A percentile compares a stretch with the other conserved stretches of the same genome.
phyloP scores from a whole-genome alignment of 345 rosid genomes.

The Rhizophora apiculata region DNA sequence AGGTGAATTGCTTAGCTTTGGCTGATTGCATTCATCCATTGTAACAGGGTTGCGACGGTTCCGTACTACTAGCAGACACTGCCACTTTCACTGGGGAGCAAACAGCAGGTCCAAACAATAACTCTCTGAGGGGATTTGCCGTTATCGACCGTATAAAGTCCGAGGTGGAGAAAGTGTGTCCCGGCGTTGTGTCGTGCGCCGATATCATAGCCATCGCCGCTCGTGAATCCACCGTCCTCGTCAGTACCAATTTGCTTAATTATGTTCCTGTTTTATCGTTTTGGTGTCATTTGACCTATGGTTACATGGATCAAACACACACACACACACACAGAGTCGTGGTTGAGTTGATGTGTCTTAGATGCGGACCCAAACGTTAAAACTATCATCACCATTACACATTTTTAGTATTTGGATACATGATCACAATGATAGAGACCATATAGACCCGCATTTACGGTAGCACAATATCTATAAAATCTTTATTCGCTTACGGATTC shows the following conservation, averaged over 20 bases:
- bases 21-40: background rate
- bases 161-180: conserved; percentile 46
- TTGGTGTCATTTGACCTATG: no score
- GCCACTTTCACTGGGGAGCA: conserved; percentile 50
- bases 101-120: conserved; percentile 50
- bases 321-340: no score
- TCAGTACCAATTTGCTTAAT: conserved; percentile 24
- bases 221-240: conserved; percentile 52
- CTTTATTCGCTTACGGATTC: no score
- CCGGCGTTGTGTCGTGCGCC: conserved; percentile 61
- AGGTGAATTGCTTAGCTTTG: background rate
- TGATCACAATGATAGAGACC: no score
- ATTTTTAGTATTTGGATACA: no score
- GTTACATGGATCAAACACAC: no score
- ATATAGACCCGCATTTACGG: no score
- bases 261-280: no score
- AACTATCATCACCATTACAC: no score
- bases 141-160: conserved; percentile 52
- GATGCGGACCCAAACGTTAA: no score
- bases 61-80: conserved; percentile 57
- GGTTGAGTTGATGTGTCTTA: no score
- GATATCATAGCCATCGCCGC: conserved; percentile 62
- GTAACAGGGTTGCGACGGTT: conserved; percentile 70
- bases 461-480: no score
- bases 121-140: conserved; percentile 51